Base-by-base conservation (phyloP, 78 protist species). In the Speleostelium caveatum region DNA sequence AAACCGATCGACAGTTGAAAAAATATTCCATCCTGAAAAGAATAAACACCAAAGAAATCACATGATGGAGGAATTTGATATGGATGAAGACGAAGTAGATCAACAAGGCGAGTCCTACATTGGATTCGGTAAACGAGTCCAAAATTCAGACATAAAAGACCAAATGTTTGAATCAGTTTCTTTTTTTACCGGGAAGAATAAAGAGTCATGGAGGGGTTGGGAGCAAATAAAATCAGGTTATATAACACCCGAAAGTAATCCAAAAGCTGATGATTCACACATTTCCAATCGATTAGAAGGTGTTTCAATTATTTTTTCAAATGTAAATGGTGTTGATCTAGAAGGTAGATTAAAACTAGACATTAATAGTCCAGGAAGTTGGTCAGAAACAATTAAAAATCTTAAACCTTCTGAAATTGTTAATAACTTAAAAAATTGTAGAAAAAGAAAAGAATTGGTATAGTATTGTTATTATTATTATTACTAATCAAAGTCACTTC, bases 171-270 rank as follows among this genome's bases (percentile, higher is more conserved):
- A 58, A 60, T 35, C 67, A 39, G 38, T 10, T 60, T 32, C 49
- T 24, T 0, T 68, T 39, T 80, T 80, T 56, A 53, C 65, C 33
- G 78, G 78, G 0, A 33, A 53, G 22, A 38, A 80, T 68, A 80
- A 56, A 33, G 35, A 66, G 17, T n/a, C 24, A 26, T 80, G 74
- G 61, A 19, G 36, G 19, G 89, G 89, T 26, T 80, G 89, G 89
- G 55, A 68, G 14, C 53, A 80, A 30, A 80, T 80, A 7, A 80
- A 80, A 22, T 53, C 89, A 28, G 89, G 89, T 22, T 80, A 66
- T 7, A 33, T 80, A 5, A 80, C 89, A 55, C 89, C 89, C 0
- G 89, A 80, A 41, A 66, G 77, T 26, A 56, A 53, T 39, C 76
- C 73, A 49, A 80, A 80, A 30, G 6, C 60, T 28, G 89, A 80